Base-by-base conservation (phyloP, 2,329 filamentous ascomycete genomes). In the Stromatinia cepivora region DNA sequence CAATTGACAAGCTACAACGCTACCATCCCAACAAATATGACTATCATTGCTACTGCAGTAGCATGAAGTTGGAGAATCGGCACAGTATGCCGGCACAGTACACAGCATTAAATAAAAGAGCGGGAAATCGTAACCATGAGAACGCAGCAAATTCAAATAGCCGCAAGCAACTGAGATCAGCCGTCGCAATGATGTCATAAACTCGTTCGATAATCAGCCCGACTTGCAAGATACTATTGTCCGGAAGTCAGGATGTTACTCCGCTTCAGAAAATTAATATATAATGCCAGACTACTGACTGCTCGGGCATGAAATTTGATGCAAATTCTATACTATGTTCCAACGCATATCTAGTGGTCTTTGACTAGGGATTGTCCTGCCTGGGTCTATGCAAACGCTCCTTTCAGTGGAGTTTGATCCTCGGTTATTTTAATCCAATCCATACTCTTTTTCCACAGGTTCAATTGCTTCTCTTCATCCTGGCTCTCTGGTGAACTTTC, bases 371-470 rank as follows among this genome's bases (percentile, higher is more conserved):
- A 42, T 42, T 15, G 13, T 42, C 39, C 39, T 42, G 39, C 3
- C 13, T 15, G 13, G 1, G 4, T 62, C 28, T 62, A 62, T 2
- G 17, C 17, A 45, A 48, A 34, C 28, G 17, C 25, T 15, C 7
- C 39, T 62, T 17, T 25, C n/a, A 62, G 45, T n/a, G 42, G 6
- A 28, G 39, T 62, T 17, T 62, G 58, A 42, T 46, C 25, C 28
- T 62, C 13, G 2, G 6, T 62, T 2, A 62, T 48, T n/a, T 62
- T 48, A 15, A 62, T 62, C 58, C 58, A 48, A 7, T 46, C 25
- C 22, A 62, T 28, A 48, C 39, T 62, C 42, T 62, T 62, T 25
- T 34, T 62, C 58, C 58, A 62, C n/a, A 62, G n/a, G 10, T n/a
- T 28, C 17, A 48, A 62, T 48, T 62, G 25, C 58, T 28, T 62